A percentile compares a stretch with the other conserved stretches of the same genome.
Evolutionary conservation across 371 early-diverging fungal genomes (phyloP).

Genomic region (Actinomortierella ambigua): DNA sequence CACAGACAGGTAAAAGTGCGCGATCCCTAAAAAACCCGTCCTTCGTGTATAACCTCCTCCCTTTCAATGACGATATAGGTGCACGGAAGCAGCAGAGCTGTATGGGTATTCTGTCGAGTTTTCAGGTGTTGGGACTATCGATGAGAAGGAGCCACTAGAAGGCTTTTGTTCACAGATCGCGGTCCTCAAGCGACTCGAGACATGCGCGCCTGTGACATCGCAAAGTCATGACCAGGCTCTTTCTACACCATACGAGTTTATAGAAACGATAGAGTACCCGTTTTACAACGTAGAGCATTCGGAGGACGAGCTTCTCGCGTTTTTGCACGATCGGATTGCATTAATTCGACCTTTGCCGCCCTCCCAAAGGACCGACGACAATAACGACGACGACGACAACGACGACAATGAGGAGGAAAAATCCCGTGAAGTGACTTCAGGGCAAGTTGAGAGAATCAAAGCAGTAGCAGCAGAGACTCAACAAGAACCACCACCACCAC

Average conservation of each 20-base stretch:
- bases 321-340: conserved; percentile 27
- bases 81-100: conserved; percentile 53
- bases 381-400: neutral
- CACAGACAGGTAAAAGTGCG: too few relatives aligned
- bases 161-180: conserved; percentile 88
- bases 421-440: neutral
- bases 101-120: conserved; percentile 71
- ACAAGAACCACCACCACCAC: too few relatives aligned
- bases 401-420: neutral
- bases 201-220: too few relatives aligned
- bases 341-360: conserved; percentile 20
- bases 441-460: neutral
- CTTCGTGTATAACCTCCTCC: neutral
- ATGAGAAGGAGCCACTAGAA: conserved; percentile 46
- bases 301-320: conserved; percentile 10
- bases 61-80: conserved; percentile 47
- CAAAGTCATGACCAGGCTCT: neutral
- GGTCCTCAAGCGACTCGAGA: conserved; percentile 51
- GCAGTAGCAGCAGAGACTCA: neutral
- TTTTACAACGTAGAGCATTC: conserved; percentile 20
- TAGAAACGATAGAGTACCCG: conserved; percentile 23
- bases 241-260: conserved; percentile 1
- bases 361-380: neutral
- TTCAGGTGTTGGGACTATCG: conserved; percentile 70
- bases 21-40: too few relatives aligned